Conservation (phyloP, 805 yeast genomes). For the Brettanomyces custersianus region DNA sequence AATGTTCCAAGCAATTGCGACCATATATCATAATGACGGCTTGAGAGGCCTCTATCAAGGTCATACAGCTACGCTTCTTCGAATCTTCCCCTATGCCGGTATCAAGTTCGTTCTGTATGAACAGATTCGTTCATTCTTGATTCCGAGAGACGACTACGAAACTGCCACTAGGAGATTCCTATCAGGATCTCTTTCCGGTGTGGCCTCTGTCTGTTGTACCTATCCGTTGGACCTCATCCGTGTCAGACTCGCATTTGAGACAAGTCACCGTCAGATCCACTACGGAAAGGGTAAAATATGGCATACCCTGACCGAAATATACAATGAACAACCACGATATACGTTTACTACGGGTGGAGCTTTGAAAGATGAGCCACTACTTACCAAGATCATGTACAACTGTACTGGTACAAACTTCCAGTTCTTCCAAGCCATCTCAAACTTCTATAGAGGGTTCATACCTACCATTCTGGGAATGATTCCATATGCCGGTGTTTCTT, state of each 20-base stretch:
- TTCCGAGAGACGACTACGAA: conserved; percentile 68
- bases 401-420: conserved; percentile 23
- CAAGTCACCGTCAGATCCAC: conserved; percentile 29
- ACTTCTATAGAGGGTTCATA: conserved; percentile 88
- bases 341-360: conserved; percentile 21
- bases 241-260: conserved; percentile 87
- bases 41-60: conserved; percentile 82
- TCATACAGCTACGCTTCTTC: conserved; percentile 82
- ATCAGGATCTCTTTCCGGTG: conserved; percentile 88
- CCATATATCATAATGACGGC: conserved; percentile 66
- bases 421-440: conserved; percentile 33
- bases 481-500: conserved; percentile 97
- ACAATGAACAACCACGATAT: conserved; percentile 25
- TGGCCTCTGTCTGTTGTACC: conserved; percentile 77
- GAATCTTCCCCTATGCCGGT: conserved; percentile 96
- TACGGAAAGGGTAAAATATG: conserved; percentile 24
- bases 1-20: conserved; percentile 57
- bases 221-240: conserved; percentile 89
- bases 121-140: conserved; percentile 72
- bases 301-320: conserved; percentile 22
- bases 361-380: conserved; percentile 21
- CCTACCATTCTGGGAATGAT: conserved; percentile 94
- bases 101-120: conserved; percentile 95
- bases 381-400: conserved; percentile 21
- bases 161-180: conserved; percentile 71